Evolutionary conservation across 2,329 filamentous ascomycete genomes (phyloP).

Genomic region (Aspergillus sojae): DNA sequence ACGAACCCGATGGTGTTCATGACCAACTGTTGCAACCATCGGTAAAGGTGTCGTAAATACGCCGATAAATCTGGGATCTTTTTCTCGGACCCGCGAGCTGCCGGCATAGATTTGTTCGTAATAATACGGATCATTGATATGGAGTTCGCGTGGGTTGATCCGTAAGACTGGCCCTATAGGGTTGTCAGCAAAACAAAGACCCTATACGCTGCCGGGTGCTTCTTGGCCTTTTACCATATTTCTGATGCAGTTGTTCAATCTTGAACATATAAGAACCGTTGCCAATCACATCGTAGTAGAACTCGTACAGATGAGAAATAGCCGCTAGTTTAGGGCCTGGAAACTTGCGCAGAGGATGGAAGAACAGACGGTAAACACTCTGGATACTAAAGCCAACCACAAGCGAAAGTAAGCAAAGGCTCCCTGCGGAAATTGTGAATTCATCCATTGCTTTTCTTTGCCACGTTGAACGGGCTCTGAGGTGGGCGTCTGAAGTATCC

Average conservation of each 20-base stretch:
- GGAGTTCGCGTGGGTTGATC: background rate
- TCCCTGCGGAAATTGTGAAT: too few relatives aligned
- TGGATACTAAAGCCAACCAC: too few relatives aligned
- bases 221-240: slow-evolving; percentile 32
- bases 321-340: slow-evolving; percentile 18
- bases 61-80: background rate
- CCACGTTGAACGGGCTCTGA: too few relatives aligned
- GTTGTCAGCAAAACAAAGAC: background rate
- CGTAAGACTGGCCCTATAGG: background rate
- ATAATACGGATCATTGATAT: background rate
- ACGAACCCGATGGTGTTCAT: background rate
- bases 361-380: too few relatives aligned
- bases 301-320: slow-evolving; percentile 11
- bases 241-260: slow-evolving; percentile 36
- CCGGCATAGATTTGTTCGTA: background rate
- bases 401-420: too few relatives aligned
- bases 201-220: fast-evolving
- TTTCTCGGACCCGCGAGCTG: background rate
- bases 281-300: slow-evolving; percentile 20
- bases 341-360: slow-evolving; percentile 7
- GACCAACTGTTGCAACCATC: background rate
- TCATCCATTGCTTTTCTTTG: too few relatives aligned
- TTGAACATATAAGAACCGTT: slow-evolving; percentile 36
- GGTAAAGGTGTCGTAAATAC: background rate
- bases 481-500: too few relatives aligned